These are phyloP conservation scores for Pelargonium nanum DNA, from an alignment of 345 rosid species.

Conservation along the genomic window DNA sequence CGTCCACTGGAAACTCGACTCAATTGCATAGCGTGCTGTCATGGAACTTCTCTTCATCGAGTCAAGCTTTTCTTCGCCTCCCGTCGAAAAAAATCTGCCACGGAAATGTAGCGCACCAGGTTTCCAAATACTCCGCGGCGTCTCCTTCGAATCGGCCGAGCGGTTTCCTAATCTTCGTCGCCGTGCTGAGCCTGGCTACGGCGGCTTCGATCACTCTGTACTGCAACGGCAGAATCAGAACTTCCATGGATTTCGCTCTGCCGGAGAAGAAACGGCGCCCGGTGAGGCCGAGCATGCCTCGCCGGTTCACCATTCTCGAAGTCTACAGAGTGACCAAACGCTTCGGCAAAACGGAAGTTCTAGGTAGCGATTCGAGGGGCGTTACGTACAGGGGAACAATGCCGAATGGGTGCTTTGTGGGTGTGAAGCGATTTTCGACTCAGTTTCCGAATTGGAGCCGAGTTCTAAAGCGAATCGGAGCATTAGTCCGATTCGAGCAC, in stretches of 20 bases:
- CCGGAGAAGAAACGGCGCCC: conserved; percentile 9
- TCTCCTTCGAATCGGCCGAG: not conserved
- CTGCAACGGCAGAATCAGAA: conserved; percentile 1
- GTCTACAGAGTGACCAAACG: conserved; percentile 6
- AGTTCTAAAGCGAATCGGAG: conserved; percentile 10
- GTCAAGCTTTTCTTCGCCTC: conserved; percentile 10
- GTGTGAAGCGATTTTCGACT: conserved; percentile 14
- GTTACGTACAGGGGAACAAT: conserved; percentile 16
- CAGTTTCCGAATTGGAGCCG: not conserved
- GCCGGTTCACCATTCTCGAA: conserved; percentile 8
- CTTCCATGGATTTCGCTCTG: not conserved
- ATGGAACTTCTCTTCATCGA: conserved; percentile 16
- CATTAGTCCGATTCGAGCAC: conserved; percentile 6
- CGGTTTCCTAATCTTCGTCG: conserved; percentile 11
- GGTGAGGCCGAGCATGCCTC: conserved; percentile 13
- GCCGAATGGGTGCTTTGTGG: conserved; percentile 7
- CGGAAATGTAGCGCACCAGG: conserved; percentile 8
- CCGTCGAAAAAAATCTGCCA: conserved; percentile 7
- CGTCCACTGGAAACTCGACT: conserved; percentile 9
- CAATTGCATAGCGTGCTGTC: conserved; percentile 12
- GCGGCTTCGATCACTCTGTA: conserved; percentile 6
- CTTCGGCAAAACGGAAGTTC: conserved; percentile 10
- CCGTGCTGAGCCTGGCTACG: conserved; percentile 6
- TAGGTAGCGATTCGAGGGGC: conserved; percentile 7
- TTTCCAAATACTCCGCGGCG: conserved; percentile 6